Evolutionary conservation across 2,329 filamentous ascomycete species (phyloP), one percentile per base, ranked within the genome.

Genomic region (Onygena corvina): DNA sequence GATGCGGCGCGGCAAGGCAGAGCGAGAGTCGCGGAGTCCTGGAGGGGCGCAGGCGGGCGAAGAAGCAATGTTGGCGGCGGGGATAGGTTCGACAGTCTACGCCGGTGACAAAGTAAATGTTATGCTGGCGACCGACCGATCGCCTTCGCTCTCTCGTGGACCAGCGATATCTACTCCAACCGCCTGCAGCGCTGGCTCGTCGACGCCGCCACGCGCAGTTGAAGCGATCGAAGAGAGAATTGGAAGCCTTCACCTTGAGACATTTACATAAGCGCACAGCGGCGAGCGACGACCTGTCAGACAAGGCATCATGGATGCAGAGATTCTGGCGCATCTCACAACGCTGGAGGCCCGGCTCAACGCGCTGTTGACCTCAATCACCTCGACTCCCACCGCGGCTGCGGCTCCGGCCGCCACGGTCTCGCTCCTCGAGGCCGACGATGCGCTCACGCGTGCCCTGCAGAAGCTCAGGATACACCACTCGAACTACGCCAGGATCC

Each of bases 391-490:
- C 3, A 68, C 69, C 7, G 69, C 67, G 18, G 58, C 67, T 5
- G 64, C 62, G 35, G 69, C 68, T 1, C 69, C 69, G 1, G 60
- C 66, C 5, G 66, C 68, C 3, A 63, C 68, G 3, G 47, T 63
- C 47, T 60, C 64, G 47, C 60, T 72, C 5, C 58, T 71, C 27
- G 57, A 65, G 42, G 67, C 67, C 6, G 69, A 72, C 56, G 65
- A 71, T 54, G 57, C 56, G 9, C 58, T 72, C 21, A 62, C 65
- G 20, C 60, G 63, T n/a, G 61, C 68, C 16, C 62, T 72, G 20
- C 54, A 65, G 20, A 65, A 66, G 2, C 67, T 72, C 11, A 65
- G 67, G 51, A 59, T 55, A 16, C 70, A 72, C 57, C 70, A 72
- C 55, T 59, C 63, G 34, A 72, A 72, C 53, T 67, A 71, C 49